These are phyloP conservation scores for Colletotrichum acutatum DNA, from an alignment of 2,329 filamentous ascomycete genomes.

Conservation along the genomic window DNA sequence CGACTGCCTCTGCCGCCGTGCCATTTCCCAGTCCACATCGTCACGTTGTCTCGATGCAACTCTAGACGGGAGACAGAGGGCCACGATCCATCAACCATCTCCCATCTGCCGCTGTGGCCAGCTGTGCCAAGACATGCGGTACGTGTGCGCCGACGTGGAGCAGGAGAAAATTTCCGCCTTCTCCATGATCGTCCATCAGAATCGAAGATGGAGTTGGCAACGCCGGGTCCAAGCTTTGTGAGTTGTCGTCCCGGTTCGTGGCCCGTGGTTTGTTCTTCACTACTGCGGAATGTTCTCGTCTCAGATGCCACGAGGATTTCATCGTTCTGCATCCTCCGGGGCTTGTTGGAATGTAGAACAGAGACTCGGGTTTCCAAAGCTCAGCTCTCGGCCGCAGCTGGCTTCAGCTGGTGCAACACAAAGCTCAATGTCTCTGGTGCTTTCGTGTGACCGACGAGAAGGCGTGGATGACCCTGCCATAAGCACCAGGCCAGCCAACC, in stretches of 20 bases:
- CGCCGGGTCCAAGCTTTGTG: constrained; percentile 3
- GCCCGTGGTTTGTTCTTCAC: background rate
- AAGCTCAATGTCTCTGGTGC: background rate
- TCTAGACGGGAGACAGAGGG: constrained; percentile 8
- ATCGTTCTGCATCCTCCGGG: background rate
- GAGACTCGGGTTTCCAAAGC: background rate
- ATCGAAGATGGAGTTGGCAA: constrained; percentile 12
- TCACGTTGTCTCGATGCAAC: constrained; percentile 5
- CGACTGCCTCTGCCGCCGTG: background rate
- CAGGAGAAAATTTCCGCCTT: constrained; percentile 11
- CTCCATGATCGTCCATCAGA: constrained; percentile 23
- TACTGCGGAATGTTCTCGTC: background rate
- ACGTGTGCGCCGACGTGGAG: background rate
- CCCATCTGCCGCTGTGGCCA: background rate
- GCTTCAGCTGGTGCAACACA: background rate
- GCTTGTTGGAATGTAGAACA: background rate
- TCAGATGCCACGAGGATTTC: background rate
- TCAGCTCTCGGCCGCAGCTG: too few relatives aligned
- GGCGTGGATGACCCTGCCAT: background rate
- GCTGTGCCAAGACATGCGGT: background rate
- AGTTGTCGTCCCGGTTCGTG: background rate
- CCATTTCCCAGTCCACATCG: background rate
- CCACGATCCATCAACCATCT: constrained; percentile 1
- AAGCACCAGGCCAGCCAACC: background rate
- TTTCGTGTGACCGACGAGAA: background rate